These are phyloP conservation scores for Penicillium tannophilum DNA, from an alignment of 495 filamentous ascomycete genomes.

Conservation along the genomic window DNA sequence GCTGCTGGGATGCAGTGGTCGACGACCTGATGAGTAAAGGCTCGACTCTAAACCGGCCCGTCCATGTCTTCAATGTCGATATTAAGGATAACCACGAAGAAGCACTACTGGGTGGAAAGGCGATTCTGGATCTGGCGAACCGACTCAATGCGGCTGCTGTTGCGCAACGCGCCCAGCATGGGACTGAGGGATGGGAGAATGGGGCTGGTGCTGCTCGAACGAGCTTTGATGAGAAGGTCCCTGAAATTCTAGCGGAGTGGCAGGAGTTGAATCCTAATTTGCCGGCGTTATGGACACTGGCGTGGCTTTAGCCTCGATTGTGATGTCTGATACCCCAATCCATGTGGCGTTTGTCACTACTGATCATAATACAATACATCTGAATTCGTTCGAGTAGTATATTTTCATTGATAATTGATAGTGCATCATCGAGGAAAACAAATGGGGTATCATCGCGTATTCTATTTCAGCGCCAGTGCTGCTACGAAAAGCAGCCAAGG, in stretches of 20 bases:
- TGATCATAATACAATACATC: constrained; percentile 1
- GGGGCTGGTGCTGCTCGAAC: constrained; percentile 65
- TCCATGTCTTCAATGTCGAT: constrained; percentile 97
- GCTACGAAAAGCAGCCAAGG: background rate
- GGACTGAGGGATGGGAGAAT: constrained; percentile 65
- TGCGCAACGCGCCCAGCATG: constrained; percentile 70
- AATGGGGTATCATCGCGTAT: background rate
- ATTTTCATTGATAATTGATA: background rate
- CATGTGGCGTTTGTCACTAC: background rate
- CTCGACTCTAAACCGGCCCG: constrained; percentile 79
- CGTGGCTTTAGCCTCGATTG: constrained; percentile 73
- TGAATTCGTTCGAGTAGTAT: background rate
- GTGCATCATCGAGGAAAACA: background rate
- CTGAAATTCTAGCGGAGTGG: constrained; percentile 92
- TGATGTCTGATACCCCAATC: constrained; percentile 1
- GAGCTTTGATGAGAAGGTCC: constrained; percentile 91
- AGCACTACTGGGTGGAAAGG: constrained; percentile 84
- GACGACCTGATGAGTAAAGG: constrained; percentile 89
- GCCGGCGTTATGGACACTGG: constrained; percentile 90
- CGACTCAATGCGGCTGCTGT: constrained; percentile 79
- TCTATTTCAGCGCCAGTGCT: background rate
- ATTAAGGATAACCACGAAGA: constrained; percentile 99
- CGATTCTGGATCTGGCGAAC: constrained; percentile 89
- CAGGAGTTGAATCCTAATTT: constrained; percentile 92
- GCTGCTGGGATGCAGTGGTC: constrained; percentile 98